Conservation (phyloP, 306 rosid species). For the Lathyrus aphaca region DNA sequence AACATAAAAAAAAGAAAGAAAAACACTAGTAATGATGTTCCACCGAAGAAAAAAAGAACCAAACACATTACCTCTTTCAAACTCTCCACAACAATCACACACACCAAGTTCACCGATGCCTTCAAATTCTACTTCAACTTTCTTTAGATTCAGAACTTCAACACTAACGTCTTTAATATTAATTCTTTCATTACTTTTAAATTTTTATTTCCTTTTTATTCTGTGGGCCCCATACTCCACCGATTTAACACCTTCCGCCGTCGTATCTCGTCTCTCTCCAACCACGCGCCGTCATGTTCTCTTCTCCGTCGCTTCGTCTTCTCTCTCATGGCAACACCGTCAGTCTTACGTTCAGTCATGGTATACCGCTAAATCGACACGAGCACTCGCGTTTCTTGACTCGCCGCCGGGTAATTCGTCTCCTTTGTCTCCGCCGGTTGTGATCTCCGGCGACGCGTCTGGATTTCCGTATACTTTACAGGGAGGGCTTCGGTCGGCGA, state of each 20-base stretch:
- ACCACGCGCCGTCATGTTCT: slow-evolving; percentile 76
- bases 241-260: not conserved
- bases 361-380: slow-evolving; percentile 60
- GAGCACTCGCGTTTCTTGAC: slow-evolving; percentile 76
- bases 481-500: slow-evolving; percentile 82
- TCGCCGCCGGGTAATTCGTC: not conserved
- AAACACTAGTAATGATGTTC: slow-evolving; percentile 22
- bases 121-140: too few relatives aligned
- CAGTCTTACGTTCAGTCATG: slow-evolving; percentile 63
- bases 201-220: slow-evolving; percentile 47
- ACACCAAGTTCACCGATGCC: slow-evolving; percentile 25
- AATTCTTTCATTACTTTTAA: slow-evolving; percentile 51
- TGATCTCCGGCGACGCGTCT: slow-evolving; percentile 66
- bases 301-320: slow-evolving; percentile 75
- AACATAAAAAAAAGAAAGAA: not conserved
- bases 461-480: slow-evolving; percentile 61
- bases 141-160: slow-evolving; percentile 28
- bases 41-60: slow-evolving; percentile 43
- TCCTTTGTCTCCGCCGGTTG: slow-evolving; percentile 42
- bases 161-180: slow-evolving; percentile 47
- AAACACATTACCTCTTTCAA: slow-evolving; percentile 7
- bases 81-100: not conserved
- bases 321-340: slow-evolving; percentile 66
- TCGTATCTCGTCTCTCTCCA: slow-evolving; percentile 22
- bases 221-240: slow-evolving; percentile 31